Conservation (phyloP, 148 eudicot species). For the Arctostaphylos glauca region DNA sequence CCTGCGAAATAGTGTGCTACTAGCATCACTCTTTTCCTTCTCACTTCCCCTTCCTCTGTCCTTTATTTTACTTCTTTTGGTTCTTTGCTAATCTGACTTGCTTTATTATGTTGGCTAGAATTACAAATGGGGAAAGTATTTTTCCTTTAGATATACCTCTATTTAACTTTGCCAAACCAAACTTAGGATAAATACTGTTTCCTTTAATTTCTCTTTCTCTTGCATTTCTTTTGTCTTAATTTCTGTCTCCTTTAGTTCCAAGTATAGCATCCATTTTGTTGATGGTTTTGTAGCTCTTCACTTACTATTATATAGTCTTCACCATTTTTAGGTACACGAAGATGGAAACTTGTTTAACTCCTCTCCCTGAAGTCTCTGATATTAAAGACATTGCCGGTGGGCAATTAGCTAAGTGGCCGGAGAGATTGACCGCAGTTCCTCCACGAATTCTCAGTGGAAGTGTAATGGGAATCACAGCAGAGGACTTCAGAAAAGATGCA, state of each 20-base stretch:
- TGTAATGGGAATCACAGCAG: constrained; percentile 51
- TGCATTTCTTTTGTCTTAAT: not conserved
- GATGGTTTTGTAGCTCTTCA: not conserved
- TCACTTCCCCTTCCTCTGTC: not conserved
- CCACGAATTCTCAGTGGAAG: constrained; percentile 61
- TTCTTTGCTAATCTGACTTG: not conserved
- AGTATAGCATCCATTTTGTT: not conserved
- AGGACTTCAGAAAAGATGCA: constrained; percentile 42
- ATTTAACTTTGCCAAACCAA: not conserved
- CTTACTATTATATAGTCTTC: not conserved
- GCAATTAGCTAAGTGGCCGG: constrained; percentile 62
- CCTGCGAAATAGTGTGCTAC: not conserved
- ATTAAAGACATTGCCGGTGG: constrained; percentile 71
- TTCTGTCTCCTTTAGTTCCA: not conserved
- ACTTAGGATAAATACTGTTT: not conserved
- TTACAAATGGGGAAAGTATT: not conserved
- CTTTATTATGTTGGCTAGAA: not conserved
- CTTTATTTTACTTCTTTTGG: not conserved
- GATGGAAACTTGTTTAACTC: constrained; percentile 14
- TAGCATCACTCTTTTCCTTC: not conserved
- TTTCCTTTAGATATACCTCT: not conserved
- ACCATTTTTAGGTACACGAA: constrained; percentile 9
- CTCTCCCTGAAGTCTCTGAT: constrained; percentile 16
- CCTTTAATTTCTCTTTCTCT: not conserved
- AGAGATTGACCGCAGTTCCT: constrained; percentile 59